phyloP scores from a whole-genome alignment of 306 rosid species.

The Pyrus betulifolia region DNA sequence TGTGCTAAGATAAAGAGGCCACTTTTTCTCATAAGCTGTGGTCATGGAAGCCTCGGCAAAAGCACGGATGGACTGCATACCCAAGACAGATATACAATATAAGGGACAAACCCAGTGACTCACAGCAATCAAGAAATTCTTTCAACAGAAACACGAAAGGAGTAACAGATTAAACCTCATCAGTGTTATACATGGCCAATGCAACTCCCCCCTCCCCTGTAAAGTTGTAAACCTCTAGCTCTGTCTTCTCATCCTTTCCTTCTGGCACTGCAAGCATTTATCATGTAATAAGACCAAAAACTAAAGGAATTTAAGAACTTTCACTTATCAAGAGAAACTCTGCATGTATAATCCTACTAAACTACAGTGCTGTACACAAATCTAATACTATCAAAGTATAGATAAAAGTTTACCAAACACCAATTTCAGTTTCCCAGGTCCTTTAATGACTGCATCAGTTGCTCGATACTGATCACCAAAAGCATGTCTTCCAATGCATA shows the following conservation, averaged over 20 bases:
- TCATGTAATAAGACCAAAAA: background rate
- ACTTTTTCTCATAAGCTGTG: conserved; percentile 79
- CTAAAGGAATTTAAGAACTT: background rate
- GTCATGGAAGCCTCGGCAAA: conserved; percentile 93
- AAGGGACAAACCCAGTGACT: conserved; percentile 4
- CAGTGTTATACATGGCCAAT: conserved; percentile 88
- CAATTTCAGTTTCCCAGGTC: conserved; percentile 81
- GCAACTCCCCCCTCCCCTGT: conserved; percentile 92
- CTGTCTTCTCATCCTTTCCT: conserved; percentile 66
- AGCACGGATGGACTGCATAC: conserved; percentile 69
- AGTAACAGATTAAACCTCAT: conserved; percentile 60
- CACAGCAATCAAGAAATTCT: conserved; percentile 9
- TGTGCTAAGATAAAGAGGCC: conserved; percentile 99
- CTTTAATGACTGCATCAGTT: conserved; percentile 83
- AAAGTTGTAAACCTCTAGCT: conserved; percentile 75
- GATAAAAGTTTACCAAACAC: conserved; percentile 64
- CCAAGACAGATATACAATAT: conserved; percentile 11
- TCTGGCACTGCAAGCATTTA: conserved; percentile 55
- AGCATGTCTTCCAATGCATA: conserved; percentile 98
- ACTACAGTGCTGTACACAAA: background rate
- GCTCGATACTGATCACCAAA: conserved; percentile 96
- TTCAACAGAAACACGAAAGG: conserved; percentile 15
- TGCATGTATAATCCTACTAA: background rate
- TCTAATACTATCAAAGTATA: background rate
- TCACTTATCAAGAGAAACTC: background rate